A percentile compares a stretch with the other conserved stretches of the same genome.
phyloP scores from a whole-genome alignment of 768 basidiomycete species.

The Serendipita indica region DNA sequence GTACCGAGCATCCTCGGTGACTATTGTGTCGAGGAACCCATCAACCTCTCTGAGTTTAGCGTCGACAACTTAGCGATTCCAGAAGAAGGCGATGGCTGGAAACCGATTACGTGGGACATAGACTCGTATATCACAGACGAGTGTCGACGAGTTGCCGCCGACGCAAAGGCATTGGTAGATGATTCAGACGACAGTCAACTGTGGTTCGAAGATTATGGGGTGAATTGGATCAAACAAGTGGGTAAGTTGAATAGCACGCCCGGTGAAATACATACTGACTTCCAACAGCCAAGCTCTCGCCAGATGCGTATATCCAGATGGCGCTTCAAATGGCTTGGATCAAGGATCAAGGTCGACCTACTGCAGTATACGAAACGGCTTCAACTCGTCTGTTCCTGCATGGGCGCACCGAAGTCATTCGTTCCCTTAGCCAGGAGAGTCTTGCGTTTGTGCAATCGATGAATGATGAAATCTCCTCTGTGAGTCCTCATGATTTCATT shows the following conservation, averaged over 20 bases:
- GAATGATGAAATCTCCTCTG: constrained; percentile 38
- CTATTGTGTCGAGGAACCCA: constrained; percentile 56
- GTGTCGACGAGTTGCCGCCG: constrained; percentile 40
- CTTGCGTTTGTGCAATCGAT: constrained; percentile 65
- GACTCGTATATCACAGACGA: constrained; percentile 44
- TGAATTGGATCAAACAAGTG: constrained; percentile 67
- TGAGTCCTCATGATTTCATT: constrained; percentile 21
- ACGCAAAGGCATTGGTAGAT: constrained; percentile 43
- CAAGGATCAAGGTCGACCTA: constrained; percentile 55
- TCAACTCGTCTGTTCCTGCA: constrained; percentile 74
- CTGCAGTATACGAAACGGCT: constrained; percentile 87
- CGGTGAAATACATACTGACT: not conserved
- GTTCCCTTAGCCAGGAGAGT: constrained; percentile 57
- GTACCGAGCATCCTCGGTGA: constrained; percentile 79
- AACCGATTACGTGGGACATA: constrained; percentile 56
- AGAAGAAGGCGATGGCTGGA: constrained; percentile 30
- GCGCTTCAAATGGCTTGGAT: constrained; percentile 86
- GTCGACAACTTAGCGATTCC: constrained; percentile 11
- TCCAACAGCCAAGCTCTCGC: constrained; percentile 34
- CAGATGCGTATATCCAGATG: constrained; percentile 86
- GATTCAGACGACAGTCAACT: constrained; percentile 76
- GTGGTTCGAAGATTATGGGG: constrained; percentile 70
- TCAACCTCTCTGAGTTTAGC: constrained; percentile 37
- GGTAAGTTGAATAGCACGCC: constrained; percentile 33
- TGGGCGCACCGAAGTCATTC: constrained; percentile 83